Base-by-base conservation (phyloP, 495 filamentous ascomycete genomes). In the Parachaetomium inaequale region DNA sequence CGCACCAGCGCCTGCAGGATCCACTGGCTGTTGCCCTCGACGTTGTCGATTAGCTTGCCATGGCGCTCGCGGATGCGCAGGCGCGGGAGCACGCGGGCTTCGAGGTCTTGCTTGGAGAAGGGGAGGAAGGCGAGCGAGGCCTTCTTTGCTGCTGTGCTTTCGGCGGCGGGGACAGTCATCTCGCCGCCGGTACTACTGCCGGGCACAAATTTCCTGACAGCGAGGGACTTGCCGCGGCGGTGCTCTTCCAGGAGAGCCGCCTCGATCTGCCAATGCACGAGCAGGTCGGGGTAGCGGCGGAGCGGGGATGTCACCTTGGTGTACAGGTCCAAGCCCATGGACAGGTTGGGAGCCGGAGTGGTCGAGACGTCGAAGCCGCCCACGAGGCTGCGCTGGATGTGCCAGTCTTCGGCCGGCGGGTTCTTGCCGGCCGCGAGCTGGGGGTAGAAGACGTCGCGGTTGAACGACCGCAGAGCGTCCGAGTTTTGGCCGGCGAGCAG, bases 241-340 rank as follows among this genome's bases (percentile, higher is more conserved):
- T 80, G 74, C 75, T 94, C 92, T 69, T 89, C 83, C 8, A 86
- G 81, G 42, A 98, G 70, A 0, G 88, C 88, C 0, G 91, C 86
- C 72, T 95, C 87, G 64, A 98, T 92, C 67, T 98, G 93, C 82
- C 91, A 97, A 72, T 96, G 92, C 0, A 84, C 79, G n/a, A 97
- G 76, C 63, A 98, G 73, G 72, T 98, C 94, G 17, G 76, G 75
- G 74, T 87, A 96, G 31, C 94, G 83, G 19, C 94, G 89, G 8
- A 98, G 79, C 3, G 94, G 94, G 64, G 87, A 92, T 2, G 94
- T 98, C 42, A 85, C 84, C 68, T 91, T 94, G 62, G 85, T 77
- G 70, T 96, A 96, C 40, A 84, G 76, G 49, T 86, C 75, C 2
- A 88, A 64, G 14, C 90, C 92, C 21, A 96, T 74, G 10, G 80